Conservation (phyloP, 1,139 yeast species). For the Lodderomyces margitis region DNA sequence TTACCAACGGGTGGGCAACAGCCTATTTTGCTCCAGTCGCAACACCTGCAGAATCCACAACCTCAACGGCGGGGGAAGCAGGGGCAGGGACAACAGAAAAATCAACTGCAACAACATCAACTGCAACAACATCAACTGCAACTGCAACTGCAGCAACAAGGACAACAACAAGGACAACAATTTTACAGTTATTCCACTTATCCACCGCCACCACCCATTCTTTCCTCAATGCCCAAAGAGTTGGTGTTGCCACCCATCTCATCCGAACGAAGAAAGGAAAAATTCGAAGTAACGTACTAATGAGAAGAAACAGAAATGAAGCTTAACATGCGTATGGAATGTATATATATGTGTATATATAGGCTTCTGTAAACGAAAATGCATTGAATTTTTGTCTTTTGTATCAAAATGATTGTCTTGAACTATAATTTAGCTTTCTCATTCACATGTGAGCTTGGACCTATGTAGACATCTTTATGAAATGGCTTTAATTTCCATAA, state of each 20-base stretch:
- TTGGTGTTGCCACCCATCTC: conserved; percentile 16
- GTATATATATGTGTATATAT: conserved; percentile 5
- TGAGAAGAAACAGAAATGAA: neutral
- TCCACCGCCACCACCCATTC: conserved; percentile 17
- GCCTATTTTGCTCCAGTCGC: conserved; percentile 3
- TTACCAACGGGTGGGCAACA: conserved; percentile 1
- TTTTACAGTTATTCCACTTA: conserved; percentile 14
- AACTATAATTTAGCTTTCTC: too few species aligned
- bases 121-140: conserved; percentile 8
- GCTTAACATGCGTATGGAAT: neutral
- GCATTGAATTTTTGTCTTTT: neutral
- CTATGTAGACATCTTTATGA: conserved; percentile 22
- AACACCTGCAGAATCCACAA: conserved; percentile 1
- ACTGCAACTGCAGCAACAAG: conserved; percentile 3
- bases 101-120: too few species aligned
- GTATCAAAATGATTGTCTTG: neutral
- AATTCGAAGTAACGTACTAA: conserved; percentile 1
- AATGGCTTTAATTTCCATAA: conserved; percentile 26
- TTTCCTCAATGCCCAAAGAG: conserved; percentile 9
- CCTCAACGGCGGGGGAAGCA: too few species aligned
- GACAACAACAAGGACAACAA: conserved; percentile 3
- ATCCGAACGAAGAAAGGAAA: conserved; percentile 10
- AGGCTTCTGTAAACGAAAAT: too few species aligned
- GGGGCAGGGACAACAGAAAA: too few species aligned
- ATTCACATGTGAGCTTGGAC: conserved; percentile 13